phyloP scores from a whole-genome alignment of 768 basidiomycete genomes.

The Ramaria sp. region DNA sequence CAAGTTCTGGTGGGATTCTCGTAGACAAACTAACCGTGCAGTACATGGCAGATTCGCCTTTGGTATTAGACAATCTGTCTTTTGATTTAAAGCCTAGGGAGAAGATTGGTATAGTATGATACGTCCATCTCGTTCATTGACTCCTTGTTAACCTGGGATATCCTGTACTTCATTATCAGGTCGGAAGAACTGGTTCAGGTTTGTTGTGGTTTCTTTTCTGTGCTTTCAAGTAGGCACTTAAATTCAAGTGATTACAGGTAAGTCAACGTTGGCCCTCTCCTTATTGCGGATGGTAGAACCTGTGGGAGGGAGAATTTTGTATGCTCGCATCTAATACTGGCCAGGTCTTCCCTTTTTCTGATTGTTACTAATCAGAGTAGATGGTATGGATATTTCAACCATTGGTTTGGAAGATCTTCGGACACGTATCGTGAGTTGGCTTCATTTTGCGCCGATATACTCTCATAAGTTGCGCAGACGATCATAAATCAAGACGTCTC shows the following conservation, averaged over 20 bases:
- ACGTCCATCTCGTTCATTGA: neutral
- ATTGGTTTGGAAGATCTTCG: constrained; percentile 62
- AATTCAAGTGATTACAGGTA: constrained; percentile 24
- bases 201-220: neutral
- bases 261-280: constrained; percentile 46
- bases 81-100: constrained; percentile 51
- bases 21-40: constrained; percentile 49
- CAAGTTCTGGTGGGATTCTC: constrained; percentile 38
- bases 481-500: constrained; percentile 69
- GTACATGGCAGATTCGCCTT: constrained; percentile 52
- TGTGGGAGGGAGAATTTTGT: constrained; percentile 45
- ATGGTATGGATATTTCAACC: constrained; percentile 56
- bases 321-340: constrained; percentile 15
- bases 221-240: neutral
- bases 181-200: constrained; percentile 63
- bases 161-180: constrained; percentile 22
- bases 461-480: constrained; percentile 30
- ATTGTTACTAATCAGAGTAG: constrained; percentile 30
- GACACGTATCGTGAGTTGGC: constrained; percentile 39
- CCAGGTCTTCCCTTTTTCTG: neutral
- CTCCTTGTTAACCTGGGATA: neutral
- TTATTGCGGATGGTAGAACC: constrained; percentile 57
- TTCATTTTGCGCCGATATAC: neutral
- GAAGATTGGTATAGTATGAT: constrained; percentile 56
- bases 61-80: constrained; percentile 45